Evolutionary conservation across 2,329 filamentous ascomycete species (phyloP).

Genomic region (Simplicillium sp.): DNA sequence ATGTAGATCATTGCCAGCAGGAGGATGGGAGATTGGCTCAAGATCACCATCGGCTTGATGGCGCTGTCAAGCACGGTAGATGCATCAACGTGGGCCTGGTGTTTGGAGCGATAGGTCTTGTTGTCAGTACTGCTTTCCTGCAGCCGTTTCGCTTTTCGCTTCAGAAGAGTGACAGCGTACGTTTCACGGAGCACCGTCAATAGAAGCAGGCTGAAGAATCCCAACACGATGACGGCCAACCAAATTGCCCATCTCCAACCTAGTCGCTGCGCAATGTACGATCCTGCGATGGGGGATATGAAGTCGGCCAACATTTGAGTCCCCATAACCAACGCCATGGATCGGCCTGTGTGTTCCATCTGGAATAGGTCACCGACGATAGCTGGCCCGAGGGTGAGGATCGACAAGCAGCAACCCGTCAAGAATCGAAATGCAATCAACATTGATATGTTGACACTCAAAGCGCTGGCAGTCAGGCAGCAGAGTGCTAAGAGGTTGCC

Average conservation of each 20-base stretch:
- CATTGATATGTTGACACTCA: slow-evolving; percentile 32
- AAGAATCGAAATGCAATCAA: slow-evolving; percentile 46
- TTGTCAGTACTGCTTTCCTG: background rate
- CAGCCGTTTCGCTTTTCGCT: background rate
- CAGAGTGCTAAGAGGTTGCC: slow-evolving; percentile 41
- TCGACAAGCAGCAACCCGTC: slow-evolving; percentile 53
- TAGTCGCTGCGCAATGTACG: background rate
- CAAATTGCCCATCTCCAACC: background rate
- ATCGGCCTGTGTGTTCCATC: slow-evolving; percentile 44
- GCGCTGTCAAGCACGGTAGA: background rate
- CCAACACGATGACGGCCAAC: background rate
- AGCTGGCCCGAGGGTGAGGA: slow-evolving; percentile 53
- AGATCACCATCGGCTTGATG: background rate
- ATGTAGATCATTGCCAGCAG: background rate
- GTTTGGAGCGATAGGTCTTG: background rate
- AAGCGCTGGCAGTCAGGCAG: slow-evolving; percentile 36
- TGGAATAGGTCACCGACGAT: slow-evolving; percentile 56
- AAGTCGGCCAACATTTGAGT: slow-evolving; percentile 49
- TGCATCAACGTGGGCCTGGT: background rate
- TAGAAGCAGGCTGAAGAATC: background rate
- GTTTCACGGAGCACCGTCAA: background rate
- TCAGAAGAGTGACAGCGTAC: background rate
- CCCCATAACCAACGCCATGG: slow-evolving; percentile 48
- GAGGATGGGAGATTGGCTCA: background rate
- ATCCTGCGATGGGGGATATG: slow-evolving; percentile 35